Percentiles rank a stretch among this genome's conserved stretches.
phyloP scores from a whole-genome alignment of 306 rosid species.

The Pterocarpus macrocarpus region DNA sequence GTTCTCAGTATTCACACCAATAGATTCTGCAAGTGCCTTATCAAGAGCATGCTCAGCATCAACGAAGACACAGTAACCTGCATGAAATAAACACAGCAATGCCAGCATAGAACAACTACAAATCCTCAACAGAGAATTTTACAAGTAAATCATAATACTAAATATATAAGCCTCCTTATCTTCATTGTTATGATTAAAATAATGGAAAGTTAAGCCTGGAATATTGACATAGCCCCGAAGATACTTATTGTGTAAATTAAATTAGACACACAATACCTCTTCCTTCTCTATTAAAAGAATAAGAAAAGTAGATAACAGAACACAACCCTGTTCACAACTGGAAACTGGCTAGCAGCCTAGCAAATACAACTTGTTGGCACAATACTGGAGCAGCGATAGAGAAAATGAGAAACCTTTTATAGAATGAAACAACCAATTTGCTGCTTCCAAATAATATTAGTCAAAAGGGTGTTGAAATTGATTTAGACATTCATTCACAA shows the following conservation, averaged over 20 bases:
- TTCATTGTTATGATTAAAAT: background rate
- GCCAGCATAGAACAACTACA: conserved; percentile 10
- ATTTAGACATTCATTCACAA: conserved; percentile 18
- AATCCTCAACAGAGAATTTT: conserved; percentile 19
- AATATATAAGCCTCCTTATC: conserved; percentile 14
- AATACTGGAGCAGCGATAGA: background rate
- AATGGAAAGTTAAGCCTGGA: background rate
- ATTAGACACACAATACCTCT: background rate
- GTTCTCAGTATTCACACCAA: conserved; percentile 80
- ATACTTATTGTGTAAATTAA: background rate
- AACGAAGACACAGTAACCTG: conserved; percentile 85
- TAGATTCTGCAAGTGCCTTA: conserved; percentile 77
- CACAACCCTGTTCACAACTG: conserved; percentile 18
- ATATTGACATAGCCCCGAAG: background rate
- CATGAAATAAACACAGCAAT: conserved; percentile 41
- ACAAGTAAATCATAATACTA: conserved; percentile 18
- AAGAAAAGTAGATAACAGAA: conserved; percentile 21
- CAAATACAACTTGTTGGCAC: conserved; percentile 24
- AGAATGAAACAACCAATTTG: background rate
- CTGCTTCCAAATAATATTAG: conserved; percentile 28
- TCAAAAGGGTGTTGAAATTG: conserved; percentile 25
- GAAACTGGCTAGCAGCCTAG: conserved; percentile 30
- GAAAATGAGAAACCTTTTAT: background rate
- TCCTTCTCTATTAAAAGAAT: conserved; percentile 10
- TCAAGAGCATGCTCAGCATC: conserved; percentile 99